Evolutionary conservation across 2,329 filamentous ascomycete species (phyloP).

Genomic region (Sclerotinia nivalis): DNA sequence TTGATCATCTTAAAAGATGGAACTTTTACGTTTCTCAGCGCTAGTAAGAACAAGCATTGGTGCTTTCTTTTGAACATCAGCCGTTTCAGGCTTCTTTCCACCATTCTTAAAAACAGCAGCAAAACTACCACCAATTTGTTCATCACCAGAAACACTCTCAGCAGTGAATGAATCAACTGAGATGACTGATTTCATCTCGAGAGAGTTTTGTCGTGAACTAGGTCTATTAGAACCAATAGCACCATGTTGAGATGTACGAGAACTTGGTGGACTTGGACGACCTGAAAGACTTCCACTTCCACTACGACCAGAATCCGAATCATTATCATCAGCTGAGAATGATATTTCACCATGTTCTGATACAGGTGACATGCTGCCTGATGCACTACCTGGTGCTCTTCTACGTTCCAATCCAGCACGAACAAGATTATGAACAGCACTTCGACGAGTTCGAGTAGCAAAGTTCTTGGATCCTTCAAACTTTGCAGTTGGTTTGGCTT

Average conservation of each 20-base stretch:
- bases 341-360: conserved; percentile 73
- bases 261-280: conserved; percentile 66
- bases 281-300: conserved; percentile 79
- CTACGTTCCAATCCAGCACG: conserved; percentile 86
- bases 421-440: conserved; percentile 87
- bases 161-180: conserved; percentile 53
- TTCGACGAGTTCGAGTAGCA: conserved; percentile 84
- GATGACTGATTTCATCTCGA: conserved; percentile 53
- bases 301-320: conserved; percentile 68
- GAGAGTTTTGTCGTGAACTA: conserved; percentile 61
- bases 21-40: conserved; percentile 85
- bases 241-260: conserved; percentile 75
- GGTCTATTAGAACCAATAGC: conserved; percentile 88
- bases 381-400: conserved; percentile 67
- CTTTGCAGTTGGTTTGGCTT: conserved; percentile 85
- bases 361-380: conserved; percentile 83
- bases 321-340: conserved; percentile 70
- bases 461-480: conserved; percentile 98
- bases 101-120: conserved; percentile 66
- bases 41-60: conserved; percentile 85
- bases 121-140: conserved; percentile 62
- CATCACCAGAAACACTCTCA: conserved; percentile 67
- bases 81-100: conserved; percentile 55
- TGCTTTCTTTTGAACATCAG: conserved; percentile 71
- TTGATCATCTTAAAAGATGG: conserved; percentile 52